Evolutionary conservation across 257 asterid species (phyloP), one percentile per base, ranked within the genome.

Genomic region (Parsonsia alboflavescens): DNA sequence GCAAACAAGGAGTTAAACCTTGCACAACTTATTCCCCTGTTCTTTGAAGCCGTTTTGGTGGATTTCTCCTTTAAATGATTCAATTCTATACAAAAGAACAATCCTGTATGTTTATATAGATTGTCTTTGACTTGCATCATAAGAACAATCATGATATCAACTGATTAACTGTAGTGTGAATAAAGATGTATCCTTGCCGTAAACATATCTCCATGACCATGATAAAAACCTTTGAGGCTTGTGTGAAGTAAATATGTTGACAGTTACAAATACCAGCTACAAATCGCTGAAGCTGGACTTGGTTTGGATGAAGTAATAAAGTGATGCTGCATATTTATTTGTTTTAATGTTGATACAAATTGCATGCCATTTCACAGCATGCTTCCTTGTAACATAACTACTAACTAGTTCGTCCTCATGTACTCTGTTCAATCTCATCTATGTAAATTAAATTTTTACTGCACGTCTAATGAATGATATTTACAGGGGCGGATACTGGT

Each of bases 401-500:
- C n/a, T n/a, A n/a, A n/a, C n/a, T 41, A 7, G 49, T 39, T 58
- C 28, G 7, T 65, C 46, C 10, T 24, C 3, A 0, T 2, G 21
- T 52, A 17, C 33, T 26, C 21, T 28, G 19, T 67, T 22, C 0
- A 0, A 21, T 15, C 15, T 26, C 33, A 13, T 68, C 28, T 56
- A 63, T 57, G 39, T 10, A 33, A 33, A 26, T 45, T 76, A 39
- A 10, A 5, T 12, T 49, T 12, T 12, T 28, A 33, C 21, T 17
- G 1, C 1, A 19, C 53, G 6, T 36, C 44, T 42, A 21, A 22
- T 21, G 61, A 48, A 59, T 73, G 62, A 48, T 71, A 71, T 68
- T 72, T 77, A 81, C 83, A 95, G 99, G 99, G 99, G 36, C 91
- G 99, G 41, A 87, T 95, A 78, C 80, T 95, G 70, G 98, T 95